These are phyloP conservation scores for Oxyria digyna DNA, from an alignment of 148 eudicot species.

Conservation along the genomic window DNA sequence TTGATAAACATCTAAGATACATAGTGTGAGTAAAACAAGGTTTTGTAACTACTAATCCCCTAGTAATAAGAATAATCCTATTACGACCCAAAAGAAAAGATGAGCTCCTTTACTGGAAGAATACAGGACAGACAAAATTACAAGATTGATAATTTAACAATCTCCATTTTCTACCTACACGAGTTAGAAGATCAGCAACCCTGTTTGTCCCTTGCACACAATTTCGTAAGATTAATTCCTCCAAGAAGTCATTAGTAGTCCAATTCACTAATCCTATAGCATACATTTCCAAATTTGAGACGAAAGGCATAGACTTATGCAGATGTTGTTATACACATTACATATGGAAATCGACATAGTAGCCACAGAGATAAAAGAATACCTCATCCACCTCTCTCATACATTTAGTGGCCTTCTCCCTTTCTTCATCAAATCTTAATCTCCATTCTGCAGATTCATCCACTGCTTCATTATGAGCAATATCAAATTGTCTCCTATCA, in stretches of 20 bases:
- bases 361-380: conserved; percentile 4
- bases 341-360: neutral
- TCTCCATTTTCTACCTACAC: neutral
- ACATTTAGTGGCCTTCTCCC: conserved; percentile 37
- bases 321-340: neutral
- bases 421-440: conserved; percentile 61
- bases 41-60: neutral
- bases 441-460: conserved; percentile 99
- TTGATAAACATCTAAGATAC: neutral
- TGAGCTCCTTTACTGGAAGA: neutral
- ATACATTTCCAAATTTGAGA: neutral
- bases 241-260: neutral
- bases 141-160: neutral
- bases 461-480: conserved; percentile 83
- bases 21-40: neutral
- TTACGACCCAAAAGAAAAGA: too few relatives aligned
- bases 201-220: neutral
- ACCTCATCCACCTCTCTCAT: conserved; percentile 42
- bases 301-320: neutral
- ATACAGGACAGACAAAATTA: neutral
- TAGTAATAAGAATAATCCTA: neutral
- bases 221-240: neutral
- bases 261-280: neutral
- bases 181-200: neutral
- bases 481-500: conserved; percentile 75